A percentile compares a stretch with the other conserved stretches of the same genome.
Evolutionary conservation across 441 rosid species (phyloP).

Genomic region (Melastoma candidum): DNA sequence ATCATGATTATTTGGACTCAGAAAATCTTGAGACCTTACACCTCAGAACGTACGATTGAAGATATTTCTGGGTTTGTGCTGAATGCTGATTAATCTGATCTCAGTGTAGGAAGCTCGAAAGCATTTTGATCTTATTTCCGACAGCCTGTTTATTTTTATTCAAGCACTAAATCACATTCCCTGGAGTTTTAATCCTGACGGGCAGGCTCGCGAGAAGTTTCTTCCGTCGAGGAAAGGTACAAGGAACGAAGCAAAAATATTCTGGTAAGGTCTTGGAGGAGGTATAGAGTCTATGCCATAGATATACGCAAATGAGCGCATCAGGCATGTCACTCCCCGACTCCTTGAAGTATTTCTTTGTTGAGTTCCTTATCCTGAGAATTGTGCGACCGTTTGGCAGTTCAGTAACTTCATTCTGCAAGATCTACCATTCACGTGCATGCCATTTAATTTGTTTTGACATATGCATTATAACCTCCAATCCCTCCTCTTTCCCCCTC

Average conservation of each 20-base stretch:
- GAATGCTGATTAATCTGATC: neutral
- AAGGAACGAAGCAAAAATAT: no score
- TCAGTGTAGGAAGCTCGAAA: conserved; percentile 90
- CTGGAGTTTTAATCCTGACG: neutral
- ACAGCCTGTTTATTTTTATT: neutral
- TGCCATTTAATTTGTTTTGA: no score
- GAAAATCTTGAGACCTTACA: no score
- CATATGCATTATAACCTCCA: no score
- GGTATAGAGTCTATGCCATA: conserved; percentile 33
- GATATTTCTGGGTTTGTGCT: neutral
- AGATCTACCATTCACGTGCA: conserved; percentile 31
- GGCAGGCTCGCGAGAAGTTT: conserved; percentile 96
- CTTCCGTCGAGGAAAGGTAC: conserved; percentile 95
- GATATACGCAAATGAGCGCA: neutral
- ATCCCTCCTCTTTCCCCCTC: no score
- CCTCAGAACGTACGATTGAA: no score
- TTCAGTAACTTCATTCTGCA: conserved; percentile 87
- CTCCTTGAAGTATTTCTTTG: conserved; percentile 4
- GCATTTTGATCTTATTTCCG: conserved; percentile 45
- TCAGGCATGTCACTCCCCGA: neutral
- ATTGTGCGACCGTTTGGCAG: neutral
- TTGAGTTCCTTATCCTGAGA: conserved; percentile 2
- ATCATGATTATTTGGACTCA: no score
- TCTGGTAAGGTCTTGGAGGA: conserved; percentile 78
- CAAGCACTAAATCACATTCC: neutral